Evolutionary conservation across 495 filamentous ascomycete genomes (phyloP).

Genomic region (Trichoderma virens): DNA sequence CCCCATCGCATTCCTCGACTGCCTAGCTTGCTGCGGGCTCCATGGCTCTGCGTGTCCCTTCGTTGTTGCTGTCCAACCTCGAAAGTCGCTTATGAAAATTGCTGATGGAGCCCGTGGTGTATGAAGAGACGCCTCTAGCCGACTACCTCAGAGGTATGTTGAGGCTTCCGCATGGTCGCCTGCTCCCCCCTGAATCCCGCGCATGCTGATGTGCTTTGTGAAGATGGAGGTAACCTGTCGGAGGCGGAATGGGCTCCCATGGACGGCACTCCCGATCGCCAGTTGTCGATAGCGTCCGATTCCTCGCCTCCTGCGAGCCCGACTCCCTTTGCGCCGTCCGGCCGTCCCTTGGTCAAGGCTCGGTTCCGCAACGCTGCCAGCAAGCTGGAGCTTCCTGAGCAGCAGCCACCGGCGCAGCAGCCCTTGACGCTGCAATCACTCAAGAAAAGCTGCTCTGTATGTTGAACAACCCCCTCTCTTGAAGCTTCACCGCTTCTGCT

Average conservation of each 20-base stretch:
- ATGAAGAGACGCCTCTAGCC: conserved; percentile 84
- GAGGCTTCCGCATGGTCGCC: background rate
- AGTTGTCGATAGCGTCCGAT: conserved; percentile 26
- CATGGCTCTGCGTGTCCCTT: conserved; percentile 8
- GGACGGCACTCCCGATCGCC: conserved; percentile 33
- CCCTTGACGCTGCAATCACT: conserved; percentile 44
- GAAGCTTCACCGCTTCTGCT: conserved; percentile 3
- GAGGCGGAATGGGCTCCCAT: conserved; percentile 29
- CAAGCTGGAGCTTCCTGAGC: conserved; percentile 50
- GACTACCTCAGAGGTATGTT: conserved; percentile 55
- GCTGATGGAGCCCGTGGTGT: conserved; percentile 85
- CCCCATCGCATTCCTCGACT: background rate
- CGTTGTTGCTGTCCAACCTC: conserved; percentile 8
- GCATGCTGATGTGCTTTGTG: conserved; percentile 11
- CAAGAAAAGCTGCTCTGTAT: conserved; percentile 55
- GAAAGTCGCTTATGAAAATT: conserved; percentile 10
- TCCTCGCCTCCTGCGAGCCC: conserved; percentile 40
- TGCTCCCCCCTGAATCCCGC: background rate
- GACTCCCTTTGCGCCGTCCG: conserved; percentile 66
- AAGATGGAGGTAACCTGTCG: conserved; percentile 33
- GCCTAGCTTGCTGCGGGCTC: conserved; percentile 5
- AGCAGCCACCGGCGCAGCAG: conserved; percentile 46
- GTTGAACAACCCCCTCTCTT: conserved; percentile 13
- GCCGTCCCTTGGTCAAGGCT: conserved; percentile 56
- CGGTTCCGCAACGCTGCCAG: conserved; percentile 54